Conservation (phyloP, 2,329 filamentous ascomycete genomes). For the Escovopsis weberi region DNA sequence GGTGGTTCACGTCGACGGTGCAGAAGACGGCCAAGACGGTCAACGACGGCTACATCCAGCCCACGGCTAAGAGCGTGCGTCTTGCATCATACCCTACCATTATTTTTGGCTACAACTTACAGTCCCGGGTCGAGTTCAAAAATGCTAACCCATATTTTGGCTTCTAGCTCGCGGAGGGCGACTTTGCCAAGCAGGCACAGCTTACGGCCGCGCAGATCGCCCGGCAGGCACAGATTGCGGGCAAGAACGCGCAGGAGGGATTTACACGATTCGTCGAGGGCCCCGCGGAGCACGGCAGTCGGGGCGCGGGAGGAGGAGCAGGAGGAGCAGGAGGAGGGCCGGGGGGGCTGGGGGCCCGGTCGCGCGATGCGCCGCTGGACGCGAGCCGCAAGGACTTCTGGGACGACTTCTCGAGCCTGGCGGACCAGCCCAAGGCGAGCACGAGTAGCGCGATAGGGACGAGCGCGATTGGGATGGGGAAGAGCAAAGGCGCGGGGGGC, state of each 20-base stretch:
- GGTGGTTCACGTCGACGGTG: slow-evolving; percentile 82
- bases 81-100: too few species aligned
- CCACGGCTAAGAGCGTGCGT: slow-evolving; percentile 46
- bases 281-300: slow-evolving; percentile 24
- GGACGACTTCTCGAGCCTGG: slow-evolving; percentile 71
- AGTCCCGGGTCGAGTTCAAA: too few species aligned
- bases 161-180: slow-evolving; percentile 59
- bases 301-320: too few species aligned
- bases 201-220: slow-evolving; percentile 51
- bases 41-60: slow-evolving; percentile 84
- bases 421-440: slow-evolving; percentile 35
- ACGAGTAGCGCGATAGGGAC: slow-evolving; percentile 39
- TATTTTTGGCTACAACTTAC: too few species aligned
- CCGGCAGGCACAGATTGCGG: slow-evolving; percentile 51
- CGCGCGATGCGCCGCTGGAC: slow-evolving; percentile 30
- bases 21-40: slow-evolving; percentile 83
- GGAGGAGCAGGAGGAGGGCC: too few species aligned
- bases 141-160: neutral
- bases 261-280: slow-evolving; percentile 85
- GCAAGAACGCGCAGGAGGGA: slow-evolving; percentile 60
- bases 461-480: slow-evolving; percentile 43
- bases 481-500: slow-evolving; percentile 18
- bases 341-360: too few species aligned
- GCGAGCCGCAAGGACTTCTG: slow-evolving; percentile 72
- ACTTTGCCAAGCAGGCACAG: slow-evolving; percentile 55